Evolutionary conservation across 2,329 filamentous ascomycete genomes (phyloP), one percentile per base, ranked within the genome.

Genomic region (Acarospora socialis): DNA sequence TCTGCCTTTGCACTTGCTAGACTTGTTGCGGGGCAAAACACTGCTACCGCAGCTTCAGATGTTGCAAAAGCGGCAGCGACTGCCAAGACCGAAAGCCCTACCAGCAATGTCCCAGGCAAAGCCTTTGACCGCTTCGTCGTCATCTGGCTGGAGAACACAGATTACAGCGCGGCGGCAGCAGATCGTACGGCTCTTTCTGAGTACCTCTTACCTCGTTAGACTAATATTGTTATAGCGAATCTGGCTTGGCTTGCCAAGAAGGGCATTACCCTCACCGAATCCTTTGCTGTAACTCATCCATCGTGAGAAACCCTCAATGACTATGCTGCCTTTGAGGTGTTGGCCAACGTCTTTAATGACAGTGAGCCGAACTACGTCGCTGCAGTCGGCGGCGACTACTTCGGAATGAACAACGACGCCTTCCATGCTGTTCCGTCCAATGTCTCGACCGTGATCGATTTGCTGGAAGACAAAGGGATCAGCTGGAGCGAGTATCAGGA

Each of bases 131-230:
- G 80, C 10, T 69, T 81, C 39, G 72, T 73, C 34, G 68, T 73
- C 35, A 73, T 86, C 52, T 86, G 77, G 74, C 65, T 83, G 28
- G 81, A 86, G 59, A 86, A 86, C 51, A 80, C 74, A 29, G 66
- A 75, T 38, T 30, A 12, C 9, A 17, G 13, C 8, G 10, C 16
- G 9, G 16, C 13, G 5, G 14, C n/a, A 28, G 15, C 7, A 4
- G 16, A 3, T 12, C n/a, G 13, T 12, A 9, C 19, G 26, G 1
- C 8, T 30, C 21, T 25, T 15, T 24, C 19, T 41, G 28, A n/a
- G n/a, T 8, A 21, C 4, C 17, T 5, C 9, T 24, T 4, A 3
- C 10, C 21, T 24, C 4, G 13, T 24, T 3, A 24, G 21, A n/a
- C 21, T 5, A 13, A 3, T n/a, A n/a, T n/a, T n/a, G n/a, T n/a